Evolutionary conservation across 1,284 basidiomycete genomes (phyloP).

Genomic region (Cutaneotrichosporon sp.): DNA sequence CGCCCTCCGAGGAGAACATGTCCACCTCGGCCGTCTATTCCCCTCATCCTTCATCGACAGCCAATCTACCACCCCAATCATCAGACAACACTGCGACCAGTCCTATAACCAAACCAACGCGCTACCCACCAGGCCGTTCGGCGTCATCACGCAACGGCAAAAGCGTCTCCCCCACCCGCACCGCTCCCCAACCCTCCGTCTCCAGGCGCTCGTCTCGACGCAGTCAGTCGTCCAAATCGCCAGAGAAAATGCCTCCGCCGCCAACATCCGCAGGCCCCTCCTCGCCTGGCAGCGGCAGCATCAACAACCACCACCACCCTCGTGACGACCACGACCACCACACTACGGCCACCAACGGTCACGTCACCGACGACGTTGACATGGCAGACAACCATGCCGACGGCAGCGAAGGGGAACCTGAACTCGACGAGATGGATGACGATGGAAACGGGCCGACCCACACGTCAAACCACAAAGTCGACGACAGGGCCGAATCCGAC

Average conservation of each 20-base stretch:
- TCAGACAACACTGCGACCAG: background rate
- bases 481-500: background rate
- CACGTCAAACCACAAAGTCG: background rate
- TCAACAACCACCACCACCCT: background rate
- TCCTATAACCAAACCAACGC: background rate
- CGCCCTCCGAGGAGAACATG: constrained; percentile 4
- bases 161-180: constrained; percentile 14
- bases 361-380: background rate
- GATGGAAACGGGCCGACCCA: background rate
- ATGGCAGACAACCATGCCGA: background rate
- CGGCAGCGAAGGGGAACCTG: constrained; percentile 1
- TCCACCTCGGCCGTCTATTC: constrained; percentile 18
- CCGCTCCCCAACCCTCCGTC: constrained; percentile 2
- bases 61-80: background rate
- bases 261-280: background rate
- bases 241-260: constrained; percentile 15
- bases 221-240: constrained; percentile 15
- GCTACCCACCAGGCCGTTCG: constrained; percentile 8
- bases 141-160: background rate
- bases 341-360: background rate
- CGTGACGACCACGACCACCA: background rate
- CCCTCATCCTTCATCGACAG: constrained; percentile 7
- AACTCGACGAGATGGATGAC: background rate
- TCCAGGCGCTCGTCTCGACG: constrained; percentile 11
- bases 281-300: background rate